Base-by-base conservation (phyloP, 2,329 filamentous ascomycete species). In the Aschersonia sp. region DNA sequence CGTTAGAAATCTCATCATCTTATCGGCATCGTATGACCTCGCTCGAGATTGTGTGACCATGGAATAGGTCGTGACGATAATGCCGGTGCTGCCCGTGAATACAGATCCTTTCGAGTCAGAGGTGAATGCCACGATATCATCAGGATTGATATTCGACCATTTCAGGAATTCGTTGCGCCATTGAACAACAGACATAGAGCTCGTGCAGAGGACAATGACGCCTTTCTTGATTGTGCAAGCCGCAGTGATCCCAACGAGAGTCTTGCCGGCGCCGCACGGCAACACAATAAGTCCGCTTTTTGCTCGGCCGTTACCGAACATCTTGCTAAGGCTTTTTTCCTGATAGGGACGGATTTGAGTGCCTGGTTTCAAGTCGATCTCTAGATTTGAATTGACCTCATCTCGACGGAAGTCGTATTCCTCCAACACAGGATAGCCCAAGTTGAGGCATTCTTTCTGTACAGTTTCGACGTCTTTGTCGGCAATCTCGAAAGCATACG, bases 331-430 rank as follows among this genome's bases (percentile, higher is more conserved):
- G 54, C 89, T 94, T 68, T 96, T 94, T 65, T 98, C 92, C 62
- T 98, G 92, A 57, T 98, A 98, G 52, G 94, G 70, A 61, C 91
- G 82, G 61, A 97, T 97, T 59, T 91, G 85, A 0, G 89, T 91
- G 49, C 83, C 82, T 0, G 91, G 89, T 56, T 85, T 85, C 45
- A 97, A 72, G 62, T 97, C 91, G 56, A 98, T 98, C 49, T 97
- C 89, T 38, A 98, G 71, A 46, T 87, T 95, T 1, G 91, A 79
- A 58, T 97, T 98, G 55, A 80, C 76, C 51, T 85, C 79, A 61
- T 98, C 92, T 56, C 92, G 89, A 50, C 89, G 78, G 65, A 97
- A 98, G 63, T 98, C 92, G 64, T 98, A 98, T 65, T 98, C 92
- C 63, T 97, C 89, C 6, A 96, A 77, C 6, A 95, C 83, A 3